Base-by-base conservation (phyloP, 371 early-diverging fungal species). In the Nematocida minor region DNA sequence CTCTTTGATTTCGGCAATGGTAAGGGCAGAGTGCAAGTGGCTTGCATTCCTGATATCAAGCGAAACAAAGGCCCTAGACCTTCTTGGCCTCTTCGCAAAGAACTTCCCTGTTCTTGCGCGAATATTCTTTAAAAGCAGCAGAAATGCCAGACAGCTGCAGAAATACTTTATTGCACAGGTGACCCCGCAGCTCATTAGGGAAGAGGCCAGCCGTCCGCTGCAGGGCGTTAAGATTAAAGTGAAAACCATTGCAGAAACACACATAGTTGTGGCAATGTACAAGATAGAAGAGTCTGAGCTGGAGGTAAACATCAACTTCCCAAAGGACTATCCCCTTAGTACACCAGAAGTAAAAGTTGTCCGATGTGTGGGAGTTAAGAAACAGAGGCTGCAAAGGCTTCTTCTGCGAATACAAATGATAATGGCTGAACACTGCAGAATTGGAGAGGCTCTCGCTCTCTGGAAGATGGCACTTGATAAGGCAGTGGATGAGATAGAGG, bases 401-500 rank as follows among this genome's bases (percentile, higher is more conserved):
- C 38, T 74, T 49, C 78, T 78, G 2, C 67, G 69, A 40, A 80
- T 83, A 25, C 62, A 69, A 38, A 57, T 80, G 40, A 11, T 80
- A 25, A 74, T 84, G 27, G 34, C 57, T 18, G 81, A 68, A 54
- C 74, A 67, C 38, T 79, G 67, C 68, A 79, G 80, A 47, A 63
- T 84, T n/a, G 55, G 70, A 36, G 84, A 84, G 49, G 66, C 83
- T 20, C 25, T 84, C 42, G 66, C 55, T 2, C 51, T 80, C 18
- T 82, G 82, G 83, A 84, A 82, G 63, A 38, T 70, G 4, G 67
- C 80, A 20, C 60, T 82, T 16, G 83, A 82, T 44, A 63, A 80
- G 31, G 71, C 66, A 41, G 34, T 81, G 6, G 60, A 51, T 25
- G 83, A 79, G n/a, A 54, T 64, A 40, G 53, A 66, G 25, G 83